Evolutionary conservation across 768 basidiomycete species (phyloP), one percentile per base, ranked within the genome.

Genomic region (Terana coerulea): DNA sequence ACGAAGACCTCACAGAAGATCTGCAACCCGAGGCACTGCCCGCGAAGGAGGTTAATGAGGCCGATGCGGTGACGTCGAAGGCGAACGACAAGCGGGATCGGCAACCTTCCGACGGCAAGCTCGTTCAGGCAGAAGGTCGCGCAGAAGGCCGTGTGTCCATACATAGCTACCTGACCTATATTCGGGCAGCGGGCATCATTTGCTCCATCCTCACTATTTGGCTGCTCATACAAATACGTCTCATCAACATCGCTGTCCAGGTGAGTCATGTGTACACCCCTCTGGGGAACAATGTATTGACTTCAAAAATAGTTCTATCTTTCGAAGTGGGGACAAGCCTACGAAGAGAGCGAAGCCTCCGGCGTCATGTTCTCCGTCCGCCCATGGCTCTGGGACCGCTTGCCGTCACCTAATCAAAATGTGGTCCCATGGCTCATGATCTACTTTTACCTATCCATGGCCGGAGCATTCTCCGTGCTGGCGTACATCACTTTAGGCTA

Each of bases 311-410:
- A 87, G 83, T 71, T 86, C 21, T 88, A 82, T 63, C 70, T 88
- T 17, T 81, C 84, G 4, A 71, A 70, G 31, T 88, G 84, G 85
- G 80, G 83, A 9, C 83, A 84, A 61, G 84, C 85, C 11, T 86
- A 86, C 54, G 62, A 69, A 67, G 77, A 63, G 56, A 67, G 40
- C 29, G 57, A 57, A 14, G 25, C 58, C 7, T 52, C 49, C n/a
- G 22, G 47, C 14, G 28, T 33, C 36, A 7, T 19, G 31, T 14
- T 45, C 29, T 9, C 3, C 43, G 3, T 49, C 41, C 14, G 49
- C 19, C 11, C 9, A 4, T 49, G 50, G 35, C 35, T 76, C 12
- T 78, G 77, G 77, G 68, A 71, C 33, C 54, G 59, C 24, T 69
- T 87, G 3, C 84, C 86, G 3, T 69, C 81, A 3, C 86, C 86